phyloP scores from a whole-genome alignment of 169 alveolate species.

The Miamiensis avidus region DNA sequence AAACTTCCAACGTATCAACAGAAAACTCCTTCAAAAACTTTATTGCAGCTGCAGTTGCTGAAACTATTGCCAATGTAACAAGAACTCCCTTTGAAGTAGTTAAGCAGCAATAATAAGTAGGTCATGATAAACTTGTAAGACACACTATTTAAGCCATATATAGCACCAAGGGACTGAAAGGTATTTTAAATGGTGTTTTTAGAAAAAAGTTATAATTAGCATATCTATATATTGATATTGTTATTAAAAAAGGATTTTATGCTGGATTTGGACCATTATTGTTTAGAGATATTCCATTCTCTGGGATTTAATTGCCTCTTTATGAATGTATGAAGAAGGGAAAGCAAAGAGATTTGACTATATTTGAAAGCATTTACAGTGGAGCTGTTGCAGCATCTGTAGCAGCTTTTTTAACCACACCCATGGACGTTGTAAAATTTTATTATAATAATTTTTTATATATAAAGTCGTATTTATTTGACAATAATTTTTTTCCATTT shows the following conservation, averaged over 20 bases:
- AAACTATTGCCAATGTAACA: constrained; percentile 53
- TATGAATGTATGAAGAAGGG: constrained; percentile 59
- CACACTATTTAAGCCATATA: constrained; percentile 47
- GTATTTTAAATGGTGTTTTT: background rate
- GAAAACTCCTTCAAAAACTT: constrained; percentile 29
- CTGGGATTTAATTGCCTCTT: constrained; percentile 65
- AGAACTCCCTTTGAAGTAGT: constrained; percentile 75
- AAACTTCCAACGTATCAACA: background rate
- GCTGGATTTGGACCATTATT: constrained; percentile 61
- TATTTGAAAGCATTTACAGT: constrained; percentile 35
- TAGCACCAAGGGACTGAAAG: constrained; percentile 26
- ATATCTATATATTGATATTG: background rate
- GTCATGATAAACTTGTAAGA: constrained; percentile 45
- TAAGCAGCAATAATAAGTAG: constrained; percentile 62
- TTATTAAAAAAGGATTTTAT: constrained; percentile 55
- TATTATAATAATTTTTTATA: too few species aligned
- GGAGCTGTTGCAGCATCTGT: constrained; percentile 70
- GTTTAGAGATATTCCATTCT: constrained; percentile 71
- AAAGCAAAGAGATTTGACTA: constrained; percentile 18
- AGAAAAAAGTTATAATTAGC: background rate
- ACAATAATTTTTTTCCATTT: background rate
- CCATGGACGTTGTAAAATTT: constrained; percentile 57
- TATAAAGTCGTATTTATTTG: too few species aligned
- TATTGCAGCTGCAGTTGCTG: constrained; percentile 67
- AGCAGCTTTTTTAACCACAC: constrained; percentile 68